These are phyloP conservation scores for Corymbia citriodora DNA, from an alignment of 441 rosid species.

Conservation along the genomic window DNA sequence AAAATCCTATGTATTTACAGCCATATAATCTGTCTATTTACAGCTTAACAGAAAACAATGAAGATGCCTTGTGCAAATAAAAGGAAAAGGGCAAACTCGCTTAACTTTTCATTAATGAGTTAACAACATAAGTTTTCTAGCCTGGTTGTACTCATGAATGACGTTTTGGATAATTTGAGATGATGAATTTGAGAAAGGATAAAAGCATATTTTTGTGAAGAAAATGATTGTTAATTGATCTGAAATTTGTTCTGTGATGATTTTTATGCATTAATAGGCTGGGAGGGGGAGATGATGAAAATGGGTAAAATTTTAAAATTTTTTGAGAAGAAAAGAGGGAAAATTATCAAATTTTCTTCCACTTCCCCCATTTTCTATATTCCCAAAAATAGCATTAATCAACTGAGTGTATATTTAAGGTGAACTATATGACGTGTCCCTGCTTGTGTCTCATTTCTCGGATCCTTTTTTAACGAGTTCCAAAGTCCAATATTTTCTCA, in stretches of 20 bases:
- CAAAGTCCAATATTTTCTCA: background rate
- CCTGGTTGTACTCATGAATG: background rate
- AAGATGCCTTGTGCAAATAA: background rate
- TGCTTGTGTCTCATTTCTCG: background rate
- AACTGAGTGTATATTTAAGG: background rate
- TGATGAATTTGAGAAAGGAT: background rate
- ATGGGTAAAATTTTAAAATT: background rate
- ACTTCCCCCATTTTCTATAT: background rate
- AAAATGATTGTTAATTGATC: background rate
- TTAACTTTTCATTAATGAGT: background rate
- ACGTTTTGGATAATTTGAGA: background rate
- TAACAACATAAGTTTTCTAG: background rate
- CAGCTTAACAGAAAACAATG: background rate
- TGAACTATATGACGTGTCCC: background rate
- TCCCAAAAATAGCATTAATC: background rate
- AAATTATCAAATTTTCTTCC: background rate
- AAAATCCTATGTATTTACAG: too few relatives aligned
- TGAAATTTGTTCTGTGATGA: background rate
- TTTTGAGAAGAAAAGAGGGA: background rate
- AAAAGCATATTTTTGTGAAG: background rate
- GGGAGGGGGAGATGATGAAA: background rate
- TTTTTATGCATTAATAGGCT: background rate
- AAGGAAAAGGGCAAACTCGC: background rate
- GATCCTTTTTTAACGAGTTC: background rate
- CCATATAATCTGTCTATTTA: too few relatives aligned